These are phyloP conservation scores for Ophiocordyceps camponoti-floridani DNA, from an alignment of 2,329 filamentous ascomycete genomes.

Conservation along the genomic window DNA sequence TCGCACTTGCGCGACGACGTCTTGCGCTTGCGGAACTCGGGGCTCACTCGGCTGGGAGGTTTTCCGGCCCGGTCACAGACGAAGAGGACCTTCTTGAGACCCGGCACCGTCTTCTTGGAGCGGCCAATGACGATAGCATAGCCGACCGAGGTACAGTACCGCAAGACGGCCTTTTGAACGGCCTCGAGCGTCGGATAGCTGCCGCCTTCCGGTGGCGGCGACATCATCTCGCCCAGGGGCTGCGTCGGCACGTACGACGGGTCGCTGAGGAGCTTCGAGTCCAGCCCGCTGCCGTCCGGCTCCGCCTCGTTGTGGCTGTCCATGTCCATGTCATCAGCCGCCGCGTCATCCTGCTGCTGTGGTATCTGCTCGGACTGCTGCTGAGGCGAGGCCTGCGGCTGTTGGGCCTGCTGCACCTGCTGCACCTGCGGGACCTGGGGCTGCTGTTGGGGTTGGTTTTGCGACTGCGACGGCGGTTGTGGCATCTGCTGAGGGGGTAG, in stretches of 20 bases:
- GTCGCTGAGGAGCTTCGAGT: slow-evolving; percentile 29
- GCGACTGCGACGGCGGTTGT: slow-evolving; percentile 8
- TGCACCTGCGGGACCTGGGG: slow-evolving; percentile 9
- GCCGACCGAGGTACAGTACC: slow-evolving; percentile 48
- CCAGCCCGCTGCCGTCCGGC: slow-evolving; percentile 22
- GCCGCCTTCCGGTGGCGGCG: slow-evolving; percentile 43
- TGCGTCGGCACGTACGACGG: slow-evolving; percentile 32
- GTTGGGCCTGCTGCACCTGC: slow-evolving; percentile 18
- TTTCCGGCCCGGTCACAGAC: slow-evolving; percentile 49
- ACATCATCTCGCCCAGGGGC: slow-evolving; percentile 42
- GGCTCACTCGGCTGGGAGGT: slow-evolving; percentile 41
- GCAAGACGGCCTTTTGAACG: slow-evolving; percentile 43
- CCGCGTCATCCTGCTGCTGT: slow-evolving; percentile 22
- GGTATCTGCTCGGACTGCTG: slow-evolving; percentile 16
- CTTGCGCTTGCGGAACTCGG: slow-evolving; percentile 45
- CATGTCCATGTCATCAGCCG: slow-evolving; percentile 34
- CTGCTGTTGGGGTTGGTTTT: slow-evolving; percentile 6
- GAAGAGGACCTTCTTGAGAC: slow-evolving; percentile 48
- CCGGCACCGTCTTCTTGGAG: slow-evolving; percentile 49
- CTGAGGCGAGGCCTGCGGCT: slow-evolving; percentile 12
- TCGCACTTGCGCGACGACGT: slow-evolving; percentile 53
- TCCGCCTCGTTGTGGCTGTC: slow-evolving; percentile 30
- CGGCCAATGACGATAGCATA: slow-evolving; percentile 52
- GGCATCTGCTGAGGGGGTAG: slow-evolving; percentile 11
- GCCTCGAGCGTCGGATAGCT: slow-evolving; percentile 47